phyloP scores from a whole-genome alignment of 1,139 yeast genomes.

The Taphrina flavorubra region DNA sequence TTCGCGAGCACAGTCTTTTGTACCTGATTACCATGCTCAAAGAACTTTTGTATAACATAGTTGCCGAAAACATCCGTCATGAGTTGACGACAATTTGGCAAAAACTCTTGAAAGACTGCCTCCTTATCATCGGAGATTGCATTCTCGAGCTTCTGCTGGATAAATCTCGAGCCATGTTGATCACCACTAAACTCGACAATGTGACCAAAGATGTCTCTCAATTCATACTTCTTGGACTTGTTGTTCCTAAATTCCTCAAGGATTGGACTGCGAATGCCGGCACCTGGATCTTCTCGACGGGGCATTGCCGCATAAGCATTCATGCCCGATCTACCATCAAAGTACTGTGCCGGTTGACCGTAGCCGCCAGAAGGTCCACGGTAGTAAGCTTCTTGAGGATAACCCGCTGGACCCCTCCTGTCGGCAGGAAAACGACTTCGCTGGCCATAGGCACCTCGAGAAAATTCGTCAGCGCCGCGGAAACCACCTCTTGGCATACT shows the following conservation, averaged over 20 bases:
- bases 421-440: slow-evolving; percentile 18
- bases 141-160: slow-evolving; percentile 80
- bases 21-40: slow-evolving; percentile 75
- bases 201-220: slow-evolving; percentile 79
- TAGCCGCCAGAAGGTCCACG: slow-evolving; percentile 9
- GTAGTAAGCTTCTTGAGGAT: slow-evolving; percentile 20
- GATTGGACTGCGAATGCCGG: slow-evolving; percentile 49
- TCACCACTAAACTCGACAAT: slow-evolving; percentile 92
- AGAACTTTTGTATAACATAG: slow-evolving; percentile 92
- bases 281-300: slow-evolving; percentile 37
- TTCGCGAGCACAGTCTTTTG: slow-evolving; percentile 75
- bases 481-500: slow-evolving; percentile 32
- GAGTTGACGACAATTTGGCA: slow-evolving; percentile 73
- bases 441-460: slow-evolving; percentile 17
- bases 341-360: slow-evolving; percentile 20
- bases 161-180: slow-evolving; percentile 95
- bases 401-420: slow-evolving; percentile 17
- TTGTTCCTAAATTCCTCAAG: slow-evolving; percentile 85
- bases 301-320: slow-evolving; percentile 21
- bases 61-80: slow-evolving; percentile 98
- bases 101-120: slow-evolving; percentile 79
- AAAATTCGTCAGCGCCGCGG: slow-evolving; percentile 22
- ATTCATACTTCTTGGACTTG: slow-evolving; percentile 62
- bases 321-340: slow-evolving; percentile 31
- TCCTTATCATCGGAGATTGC: slow-evolving; percentile 76